Conservation (phyloP, 2,329 filamentous ascomycete genomes). For the Hypocreales sp. region DNA sequence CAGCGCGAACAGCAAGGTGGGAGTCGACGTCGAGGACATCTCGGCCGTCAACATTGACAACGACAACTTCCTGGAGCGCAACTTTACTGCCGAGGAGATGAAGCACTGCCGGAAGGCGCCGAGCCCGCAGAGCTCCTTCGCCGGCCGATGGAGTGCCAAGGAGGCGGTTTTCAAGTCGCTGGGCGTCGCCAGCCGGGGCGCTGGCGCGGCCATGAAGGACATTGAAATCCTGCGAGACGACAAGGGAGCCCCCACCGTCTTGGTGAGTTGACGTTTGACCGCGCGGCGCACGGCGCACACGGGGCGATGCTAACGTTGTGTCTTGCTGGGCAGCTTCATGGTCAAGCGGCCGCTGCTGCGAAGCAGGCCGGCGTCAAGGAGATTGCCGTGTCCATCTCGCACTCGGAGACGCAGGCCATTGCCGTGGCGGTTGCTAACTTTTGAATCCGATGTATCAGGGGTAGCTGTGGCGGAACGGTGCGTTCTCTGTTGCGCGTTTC, state of each 20-base stretch:
- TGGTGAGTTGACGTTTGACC: slow-evolving; percentile 44
- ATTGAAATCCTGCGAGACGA: slow-evolving; percentile 82
- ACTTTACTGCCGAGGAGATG: slow-evolving; percentile 78
- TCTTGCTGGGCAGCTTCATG: slow-evolving; percentile 54
- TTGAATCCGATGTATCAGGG: slow-evolving; percentile 32
- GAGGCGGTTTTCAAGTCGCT: slow-evolving; percentile 98
- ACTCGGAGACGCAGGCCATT: slow-evolving; percentile 86
- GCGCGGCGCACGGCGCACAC: no score
- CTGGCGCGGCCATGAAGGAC: slow-evolving; percentile 78
- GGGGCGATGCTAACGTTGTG: slow-evolving; percentile 19
- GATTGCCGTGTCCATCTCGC: slow-evolving; percentile 87
- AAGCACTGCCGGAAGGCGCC: slow-evolving; percentile 71
- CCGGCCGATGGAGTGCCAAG: slow-evolving; percentile 92
- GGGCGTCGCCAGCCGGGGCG: slow-evolving; percentile 73
- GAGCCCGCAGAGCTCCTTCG: slow-evolving; percentile 77
- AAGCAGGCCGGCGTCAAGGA: slow-evolving; percentile 74
- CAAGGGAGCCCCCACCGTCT: slow-evolving; percentile 68
- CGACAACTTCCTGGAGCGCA: slow-evolving; percentile 84
- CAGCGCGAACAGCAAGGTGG: slow-evolving; percentile 56
- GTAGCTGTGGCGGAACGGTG: no score
- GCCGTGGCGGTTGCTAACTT: slow-evolving; percentile 81
- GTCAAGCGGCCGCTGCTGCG: slow-evolving; percentile 70
- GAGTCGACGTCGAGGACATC: slow-evolving; percentile 87
- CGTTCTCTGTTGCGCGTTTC: no score
- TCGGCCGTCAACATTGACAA: slow-evolving; percentile 82